Evolutionary conservation across 768 basidiomycete genomes (phyloP).

Genomic region (Termitomyces sp.): DNA sequence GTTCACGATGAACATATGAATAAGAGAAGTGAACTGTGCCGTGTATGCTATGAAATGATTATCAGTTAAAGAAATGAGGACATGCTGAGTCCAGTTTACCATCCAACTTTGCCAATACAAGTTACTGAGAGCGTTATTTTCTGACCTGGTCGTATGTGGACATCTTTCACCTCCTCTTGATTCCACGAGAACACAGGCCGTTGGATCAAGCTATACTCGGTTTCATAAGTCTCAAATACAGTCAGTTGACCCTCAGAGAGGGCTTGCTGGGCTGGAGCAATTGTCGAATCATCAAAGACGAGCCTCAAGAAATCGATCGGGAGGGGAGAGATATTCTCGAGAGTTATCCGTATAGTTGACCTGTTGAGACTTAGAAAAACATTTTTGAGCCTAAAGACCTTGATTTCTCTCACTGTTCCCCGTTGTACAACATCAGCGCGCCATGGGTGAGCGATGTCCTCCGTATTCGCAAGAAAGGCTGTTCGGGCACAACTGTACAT

Average conservation of each 20-base stretch:
- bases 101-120: conserved; percentile 88
- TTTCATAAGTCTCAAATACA: conserved; percentile 86
- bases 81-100: conserved; percentile 48
- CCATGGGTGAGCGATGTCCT: conserved; percentile 89
- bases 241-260: conserved; percentile 77
- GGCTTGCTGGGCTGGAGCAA: conserved; percentile 66
- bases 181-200: conserved; percentile 81
- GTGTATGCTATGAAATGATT: conserved; percentile 46
- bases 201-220: conserved; percentile 74
- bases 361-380: conserved; percentile 32
- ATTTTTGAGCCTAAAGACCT: background rate
- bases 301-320: conserved; percentile 84
- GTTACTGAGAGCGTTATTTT: conserved; percentile 61
- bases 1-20: conserved; percentile 52
- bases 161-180: conserved; percentile 38
- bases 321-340: conserved; percentile 84
- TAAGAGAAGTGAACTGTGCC: conserved; percentile 85
- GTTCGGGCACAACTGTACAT: conserved; percentile 79
- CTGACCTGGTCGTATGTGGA: conserved; percentile 66
- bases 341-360: conserved; percentile 74
- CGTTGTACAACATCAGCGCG: conserved; percentile 92
- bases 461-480: conserved; percentile 82
- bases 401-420: conserved; percentile 67
- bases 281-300: conserved; percentile 88
- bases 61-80: conserved; percentile 9